Evolutionary conservation across 2,329 filamentous ascomycete genomes (phyloP).

Genomic region (Aspergillus carbonarius): DNA sequence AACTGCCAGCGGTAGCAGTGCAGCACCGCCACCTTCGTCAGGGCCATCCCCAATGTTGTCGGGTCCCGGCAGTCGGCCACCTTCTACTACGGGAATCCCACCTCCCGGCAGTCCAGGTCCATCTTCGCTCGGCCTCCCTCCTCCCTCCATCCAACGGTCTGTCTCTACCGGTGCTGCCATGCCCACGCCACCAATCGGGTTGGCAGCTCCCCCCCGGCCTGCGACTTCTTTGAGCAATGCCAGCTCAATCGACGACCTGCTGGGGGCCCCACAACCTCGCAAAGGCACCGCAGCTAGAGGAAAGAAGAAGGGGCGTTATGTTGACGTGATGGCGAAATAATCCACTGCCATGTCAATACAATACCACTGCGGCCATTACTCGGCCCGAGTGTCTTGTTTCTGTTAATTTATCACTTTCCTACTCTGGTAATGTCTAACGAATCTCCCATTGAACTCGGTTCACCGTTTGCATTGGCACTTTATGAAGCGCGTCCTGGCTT

Average conservation of each 20-base stretch:
- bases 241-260: conserved; percentile 90
- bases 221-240: conserved; percentile 82
- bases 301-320: conserved; percentile 82
- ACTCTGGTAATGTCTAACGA: conserved; percentile 10
- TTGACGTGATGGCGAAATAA: conserved; percentile 88
- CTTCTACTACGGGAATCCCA: conserved; percentile 32
- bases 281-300: conserved; percentile 66
- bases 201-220: conserved; percentile 61
- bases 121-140: conserved; percentile 29
- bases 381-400: not conserved
- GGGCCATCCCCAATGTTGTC: conserved; percentile 23
- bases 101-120: conserved; percentile 34
- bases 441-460: not conserved
- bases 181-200: conserved; percentile 37
- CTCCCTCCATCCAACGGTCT: conserved; percentile 34
- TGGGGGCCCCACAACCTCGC: conserved; percentile 70
- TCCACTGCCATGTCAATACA: not conserved
- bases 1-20: conserved; percentile 55
- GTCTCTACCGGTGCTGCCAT: conserved; percentile 37
- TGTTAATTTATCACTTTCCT: conserved; percentile 13
- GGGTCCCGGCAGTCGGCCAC: conserved; percentile 29
- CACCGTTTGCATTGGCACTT: conserved; percentile 3
- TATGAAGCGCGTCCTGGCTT: conserved; percentile 11
- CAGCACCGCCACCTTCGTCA: conserved; percentile 45
- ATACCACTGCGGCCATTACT: not conserved